Base-by-base conservation (phyloP, 345 rosid species). In the Citrus mangshanensis region DNA sequence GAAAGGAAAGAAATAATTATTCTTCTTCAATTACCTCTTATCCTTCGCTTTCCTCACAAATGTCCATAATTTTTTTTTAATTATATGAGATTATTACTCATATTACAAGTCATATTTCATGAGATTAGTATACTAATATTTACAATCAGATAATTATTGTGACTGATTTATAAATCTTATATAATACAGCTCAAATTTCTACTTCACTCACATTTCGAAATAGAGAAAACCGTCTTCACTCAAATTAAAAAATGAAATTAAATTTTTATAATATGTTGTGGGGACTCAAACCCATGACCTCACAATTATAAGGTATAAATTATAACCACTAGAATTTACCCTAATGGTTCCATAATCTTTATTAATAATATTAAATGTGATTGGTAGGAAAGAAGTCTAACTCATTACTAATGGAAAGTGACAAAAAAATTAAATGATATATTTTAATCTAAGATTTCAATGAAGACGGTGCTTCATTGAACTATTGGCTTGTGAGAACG, bases 261-360 rank as follows among this genome's bases (percentile, higher is more conserved):
- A 32, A 4, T 32, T 0, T 32, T 32, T 32, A 32, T 0, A 32
- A 32, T 32, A 0, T 32, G 0, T 32, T 32, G 0, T 32, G 0
- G 0, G 0, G 4, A 4, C 0, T 32, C 34, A 0, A 32, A 32
- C 0, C 0, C 5, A 32, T 32, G 0, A 32, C 0, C 5, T 32
- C 0, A 32, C 0, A 32, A 4, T 32, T 4, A 0, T 32, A 0
- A 32, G 5, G 0, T 32, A 32, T 32, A 0, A 0, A 32, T 4
- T 32, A 32, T 32, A 4, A 4, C 5, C 5, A 32, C 34, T 32
- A 4, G 0, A 32, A 32, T 32, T 32, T 32, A 0, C 0, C 34
- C 34, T 4, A 32, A 4, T 32, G 0, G 34, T 4, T 32, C 0
- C 34, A 58, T 55, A 21, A 55, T 19, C 61, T 58, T 58, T 21